Percentiles rank a stretch among this genome's conserved stretches.
These are phyloP conservation scores for Lactarius trivialis DNA, from an alignment of 768 basidiomycete genomes.

Conservation along the genomic window DNA sequence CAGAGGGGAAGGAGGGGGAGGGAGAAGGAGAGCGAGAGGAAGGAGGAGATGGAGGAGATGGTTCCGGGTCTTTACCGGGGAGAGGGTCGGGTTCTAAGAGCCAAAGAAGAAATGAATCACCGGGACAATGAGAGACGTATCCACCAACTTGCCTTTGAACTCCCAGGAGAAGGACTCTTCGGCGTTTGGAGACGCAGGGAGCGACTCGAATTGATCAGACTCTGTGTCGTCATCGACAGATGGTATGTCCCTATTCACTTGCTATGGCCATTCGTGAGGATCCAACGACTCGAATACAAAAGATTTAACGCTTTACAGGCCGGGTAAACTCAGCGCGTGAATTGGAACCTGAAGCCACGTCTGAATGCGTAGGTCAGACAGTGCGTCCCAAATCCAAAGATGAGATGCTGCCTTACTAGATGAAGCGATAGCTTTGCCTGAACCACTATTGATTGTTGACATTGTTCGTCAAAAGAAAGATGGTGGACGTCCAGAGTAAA, in stretches of 20 bases:
- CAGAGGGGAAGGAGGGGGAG: background rate
- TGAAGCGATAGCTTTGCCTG: background rate
- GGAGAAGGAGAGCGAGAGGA: background rate
- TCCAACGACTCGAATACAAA: background rate
- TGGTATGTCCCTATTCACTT: background rate
- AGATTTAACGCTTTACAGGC: background rate
- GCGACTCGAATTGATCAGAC: constrained; percentile 13
- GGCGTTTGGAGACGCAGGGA: constrained; percentile 4
- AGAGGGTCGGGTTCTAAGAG: background rate
- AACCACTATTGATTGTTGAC: background rate
- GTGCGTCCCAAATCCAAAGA: background rate
- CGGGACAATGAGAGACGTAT: background rate
- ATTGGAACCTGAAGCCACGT: background rate
- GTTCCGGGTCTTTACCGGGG: background rate
- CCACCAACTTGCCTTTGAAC: background rate
- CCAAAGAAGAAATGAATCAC: background rate
- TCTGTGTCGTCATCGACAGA: background rate
- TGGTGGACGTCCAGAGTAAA: background rate
- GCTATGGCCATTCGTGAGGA: background rate
- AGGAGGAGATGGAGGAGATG: background rate
- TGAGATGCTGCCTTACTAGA: background rate
- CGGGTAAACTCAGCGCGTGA: background rate
- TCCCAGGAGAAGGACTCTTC: background rate
- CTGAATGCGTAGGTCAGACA: background rate
- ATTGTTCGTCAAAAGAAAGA: background rate